These are phyloP conservation scores for Porcisia deanei DNA, from an alignment of 208 protist genomes.

Conservation along the genomic window DNA sequence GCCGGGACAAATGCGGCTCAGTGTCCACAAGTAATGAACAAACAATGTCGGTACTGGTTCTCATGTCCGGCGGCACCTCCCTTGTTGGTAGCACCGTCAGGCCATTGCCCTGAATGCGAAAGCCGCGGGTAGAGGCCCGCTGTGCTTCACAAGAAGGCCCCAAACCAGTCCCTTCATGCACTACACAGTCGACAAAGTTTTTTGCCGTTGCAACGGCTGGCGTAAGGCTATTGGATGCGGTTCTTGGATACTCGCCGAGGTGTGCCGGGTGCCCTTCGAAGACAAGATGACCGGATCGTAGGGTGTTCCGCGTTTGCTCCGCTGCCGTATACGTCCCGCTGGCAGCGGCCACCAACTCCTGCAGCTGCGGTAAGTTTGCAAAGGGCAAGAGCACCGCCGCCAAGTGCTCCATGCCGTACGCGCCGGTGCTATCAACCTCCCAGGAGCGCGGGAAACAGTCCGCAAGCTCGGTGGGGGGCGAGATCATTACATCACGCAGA, in stretches of 20 bases:
- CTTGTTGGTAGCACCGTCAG: slow-evolving; percentile 16
- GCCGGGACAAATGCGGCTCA: slow-evolving; percentile 38
- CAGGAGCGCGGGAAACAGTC: slow-evolving; percentile 69
- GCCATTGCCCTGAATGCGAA: slow-evolving; percentile 47
- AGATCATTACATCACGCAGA: slow-evolving; percentile 52
- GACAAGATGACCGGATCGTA: slow-evolving; percentile 35
- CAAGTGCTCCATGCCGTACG: slow-evolving; percentile 70
- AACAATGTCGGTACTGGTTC: slow-evolving; percentile 13
- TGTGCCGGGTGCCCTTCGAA: slow-evolving; percentile 12
- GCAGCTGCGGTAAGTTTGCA: slow-evolving; percentile 49
- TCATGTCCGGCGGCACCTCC: slow-evolving; percentile 20
- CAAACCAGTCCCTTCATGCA: not conserved
- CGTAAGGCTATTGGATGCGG: not conserved
- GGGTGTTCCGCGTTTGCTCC: slow-evolving; percentile 34
- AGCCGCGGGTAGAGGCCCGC: slow-evolving; percentile 6
- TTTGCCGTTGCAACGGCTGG: too few relatives aligned
- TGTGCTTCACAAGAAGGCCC: not conserved
- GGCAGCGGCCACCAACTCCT: slow-evolving; percentile 30
- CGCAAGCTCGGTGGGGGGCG: slow-evolving; percentile 35
- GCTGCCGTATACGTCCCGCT: slow-evolving; percentile 30
- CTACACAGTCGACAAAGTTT: not conserved
- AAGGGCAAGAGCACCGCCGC: slow-evolving; percentile 74
- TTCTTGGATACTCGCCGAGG: not conserved
- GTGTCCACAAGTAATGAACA: slow-evolving; percentile 43
- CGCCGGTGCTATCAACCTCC: slow-evolving; percentile 66